Percentiles rank a stretch among this genome's conserved stretches.
Evolutionary conservation across 768 basidiomycete species (phyloP).

Genomic region (Mycena vulgaris): DNA sequence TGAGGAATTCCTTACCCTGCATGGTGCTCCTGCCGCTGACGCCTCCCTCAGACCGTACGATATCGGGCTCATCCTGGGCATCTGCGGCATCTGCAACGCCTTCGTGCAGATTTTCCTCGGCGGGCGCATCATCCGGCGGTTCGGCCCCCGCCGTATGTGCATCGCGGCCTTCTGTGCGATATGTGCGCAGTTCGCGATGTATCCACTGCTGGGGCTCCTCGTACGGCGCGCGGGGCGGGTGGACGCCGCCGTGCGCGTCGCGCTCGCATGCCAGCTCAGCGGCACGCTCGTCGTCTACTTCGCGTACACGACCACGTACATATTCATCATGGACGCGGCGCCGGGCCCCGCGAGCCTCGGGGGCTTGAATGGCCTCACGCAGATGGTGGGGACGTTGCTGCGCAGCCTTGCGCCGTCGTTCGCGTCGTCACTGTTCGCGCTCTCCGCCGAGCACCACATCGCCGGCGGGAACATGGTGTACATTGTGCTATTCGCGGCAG

Average conservation of each 20-base stretch:
- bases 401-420: slow-evolving; percentile 35
- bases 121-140: slow-evolving; percentile 21
- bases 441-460: slow-evolving; percentile 69
- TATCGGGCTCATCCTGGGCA: slow-evolving; percentile 74
- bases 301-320: neutral
- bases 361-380: slow-evolving; percentile 51
- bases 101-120: slow-evolving; percentile 54
- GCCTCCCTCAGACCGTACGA: slow-evolving; percentile 58
- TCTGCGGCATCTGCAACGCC: slow-evolving; percentile 66
- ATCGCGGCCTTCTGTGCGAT: slow-evolving; percentile 12
- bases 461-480: slow-evolving; percentile 75
- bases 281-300: slow-evolving; percentile 7
- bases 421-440: slow-evolving; percentile 76
- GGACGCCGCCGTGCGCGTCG: neutral
- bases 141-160: slow-evolving; percentile 15
- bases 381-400: slow-evolving; percentile 68
- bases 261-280: slow-evolving; percentile 21
- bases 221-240: slow-evolving; percentile 19
- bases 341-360: slow-evolving; percentile 55
- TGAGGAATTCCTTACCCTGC: neutral
- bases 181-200: slow-evolving; percentile 7
- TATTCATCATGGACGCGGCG: slow-evolving; percentile 32
- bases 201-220: slow-evolving; percentile 15
- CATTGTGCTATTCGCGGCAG: slow-evolving; percentile 52
- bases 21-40: too few relatives aligned